Conservation (phyloP, 495 filamentous ascomycete genomes). For the Podospora bellae-mahoneyi region DNA sequence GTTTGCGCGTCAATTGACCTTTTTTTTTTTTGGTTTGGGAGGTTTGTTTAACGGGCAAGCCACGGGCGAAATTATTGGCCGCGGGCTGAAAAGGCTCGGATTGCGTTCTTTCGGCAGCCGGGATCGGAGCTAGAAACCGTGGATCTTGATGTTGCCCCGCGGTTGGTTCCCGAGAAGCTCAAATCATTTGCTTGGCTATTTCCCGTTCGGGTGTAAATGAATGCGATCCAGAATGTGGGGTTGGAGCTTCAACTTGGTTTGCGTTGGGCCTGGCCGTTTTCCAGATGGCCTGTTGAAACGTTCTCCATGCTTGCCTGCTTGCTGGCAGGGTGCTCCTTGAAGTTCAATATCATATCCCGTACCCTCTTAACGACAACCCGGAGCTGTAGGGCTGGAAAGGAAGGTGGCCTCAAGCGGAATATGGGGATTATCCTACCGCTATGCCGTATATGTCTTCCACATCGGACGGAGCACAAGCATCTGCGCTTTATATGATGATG, state of each 20-base stretch:
- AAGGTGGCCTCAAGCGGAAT: not conserved
- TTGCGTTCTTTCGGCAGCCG: slow-evolving; percentile 10
- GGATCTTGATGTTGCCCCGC: not conserved
- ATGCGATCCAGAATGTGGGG: slow-evolving; percentile 1
- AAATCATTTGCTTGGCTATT: not conserved
- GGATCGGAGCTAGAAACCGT: slow-evolving; percentile 8
- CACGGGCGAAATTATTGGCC: not conserved
- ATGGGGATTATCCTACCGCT: not conserved
- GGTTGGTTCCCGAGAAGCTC: slow-evolving; percentile 1
- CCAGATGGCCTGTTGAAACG: not conserved
- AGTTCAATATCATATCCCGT: not conserved
- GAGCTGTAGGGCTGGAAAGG: not conserved
- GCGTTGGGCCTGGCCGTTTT: slow-evolving; percentile 2
- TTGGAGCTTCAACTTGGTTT: not conserved
- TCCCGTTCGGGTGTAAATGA: slow-evolving; percentile 6
- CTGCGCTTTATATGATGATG: slow-evolving; percentile 5
- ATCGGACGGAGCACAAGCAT: not conserved
- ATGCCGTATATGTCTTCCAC: not conserved
- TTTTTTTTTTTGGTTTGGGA: slow-evolving; percentile 6
- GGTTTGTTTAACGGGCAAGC: slow-evolving; percentile 4
- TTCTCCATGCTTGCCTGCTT: not conserved
- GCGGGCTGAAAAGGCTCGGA: slow-evolving; percentile 4
- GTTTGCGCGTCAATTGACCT: slow-evolving; percentile 30
- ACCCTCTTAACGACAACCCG: not conserved
- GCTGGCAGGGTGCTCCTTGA: not conserved